Evolutionary conservation across 75 land plant genomes (phyloP), one percentile per base, ranked within the genome.

Genomic region (Sequoia sempervirens): DNA sequence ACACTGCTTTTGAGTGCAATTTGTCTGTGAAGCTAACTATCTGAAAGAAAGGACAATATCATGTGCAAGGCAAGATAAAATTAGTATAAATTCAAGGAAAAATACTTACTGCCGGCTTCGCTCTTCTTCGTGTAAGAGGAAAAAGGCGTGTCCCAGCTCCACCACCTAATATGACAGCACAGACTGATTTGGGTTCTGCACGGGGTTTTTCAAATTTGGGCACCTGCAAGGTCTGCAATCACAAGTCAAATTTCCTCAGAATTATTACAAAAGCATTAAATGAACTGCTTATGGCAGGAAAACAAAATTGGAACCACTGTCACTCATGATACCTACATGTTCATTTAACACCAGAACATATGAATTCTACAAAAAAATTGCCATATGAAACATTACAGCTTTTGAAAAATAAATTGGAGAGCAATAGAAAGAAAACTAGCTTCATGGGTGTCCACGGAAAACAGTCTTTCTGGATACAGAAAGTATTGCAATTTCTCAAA

Each of bases 131-230:
- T 43, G 99, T 97, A 56, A 97, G 99, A 87, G 99, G 99, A 83
- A 95, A 95, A 36, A 97, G 89, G n/a, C 93, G 92, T 79, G 94
- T 95, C 80, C 99, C 99, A 68, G 99, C 96, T 61, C 99, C 99
- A 17, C 99, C 99, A 54, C 99, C 97, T 80, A 97, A 82, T 82
- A 97, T 94, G 73, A 97, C 85, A 3, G 99, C 86, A 32, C 91
- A 93, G 12, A 95, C 94, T 53, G 85, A 88, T 82, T 91, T 91
- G 1, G 99, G 92, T 30, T 95, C 99, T 61, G 91, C 96, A 32
- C 82, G 79, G 66, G 80, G 80, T 32, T 82, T 86, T 26, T 87
- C 90, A 74, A 89, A 84, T 18, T 83, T 13, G 34, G 91, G 91
- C 6, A 82, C 68, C 53, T 87, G 84, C 72, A 89, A 86, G 10